Conservation (phyloP, 140 eudicot genomes). For the Oenanthe javanica region DNA sequence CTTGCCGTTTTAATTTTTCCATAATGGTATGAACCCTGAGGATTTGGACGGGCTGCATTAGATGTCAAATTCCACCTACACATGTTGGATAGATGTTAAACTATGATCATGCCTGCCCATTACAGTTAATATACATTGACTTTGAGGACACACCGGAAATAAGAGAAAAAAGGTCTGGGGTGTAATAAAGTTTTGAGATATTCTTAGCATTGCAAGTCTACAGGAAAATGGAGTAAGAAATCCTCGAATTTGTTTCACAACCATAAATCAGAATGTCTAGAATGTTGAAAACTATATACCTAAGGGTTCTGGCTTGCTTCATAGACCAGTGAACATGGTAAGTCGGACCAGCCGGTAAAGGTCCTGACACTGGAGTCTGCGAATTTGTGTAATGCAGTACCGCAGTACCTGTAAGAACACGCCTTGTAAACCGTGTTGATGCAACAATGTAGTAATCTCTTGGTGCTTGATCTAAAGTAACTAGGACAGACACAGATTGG, state of each 20-base stretch:
- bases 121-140: neutral
- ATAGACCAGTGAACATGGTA: slow-evolving; percentile 65
- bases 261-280: neutral
- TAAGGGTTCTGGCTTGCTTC: slow-evolving; percentile 76
- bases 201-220: no score
- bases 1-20: slow-evolving; percentile 56
- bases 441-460: slow-evolving; percentile 89
- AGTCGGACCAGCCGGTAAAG: slow-evolving; percentile 71
- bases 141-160: neutral
- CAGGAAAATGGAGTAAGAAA: neutral
- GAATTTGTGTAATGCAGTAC: slow-evolving; percentile 71
- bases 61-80: slow-evolving; percentile 89
- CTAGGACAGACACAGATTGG: slow-evolving; percentile 79
- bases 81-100: slow-evolving; percentile 8
- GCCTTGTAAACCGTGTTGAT: slow-evolving; percentile 64
- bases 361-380: slow-evolving; percentile 51
- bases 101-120: neutral
- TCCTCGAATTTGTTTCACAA: neutral
- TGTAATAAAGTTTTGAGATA: neutral
- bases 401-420: slow-evolving; percentile 45
- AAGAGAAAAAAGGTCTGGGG: neutral
- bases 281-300: slow-evolving; percentile 29
- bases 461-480: slow-evolving; percentile 67
- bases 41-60: slow-evolving; percentile 97
- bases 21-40: slow-evolving; percentile 92